Conservation (phyloP, 2,329 filamentous ascomycete genomes). For the Fusarium circinatum region DNA sequence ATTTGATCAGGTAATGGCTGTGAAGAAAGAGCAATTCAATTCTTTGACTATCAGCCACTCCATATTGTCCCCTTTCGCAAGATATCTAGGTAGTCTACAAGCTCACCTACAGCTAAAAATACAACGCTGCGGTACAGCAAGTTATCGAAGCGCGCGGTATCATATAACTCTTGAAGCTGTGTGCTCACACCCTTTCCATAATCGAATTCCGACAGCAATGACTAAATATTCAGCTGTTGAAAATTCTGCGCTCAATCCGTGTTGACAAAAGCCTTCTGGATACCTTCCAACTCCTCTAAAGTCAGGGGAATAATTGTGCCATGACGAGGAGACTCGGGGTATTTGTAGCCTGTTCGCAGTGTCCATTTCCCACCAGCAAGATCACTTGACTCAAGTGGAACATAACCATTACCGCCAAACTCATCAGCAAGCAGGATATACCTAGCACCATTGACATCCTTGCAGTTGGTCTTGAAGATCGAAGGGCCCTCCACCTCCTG, state of each 20-base stretch:
- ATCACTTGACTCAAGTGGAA: neutral
- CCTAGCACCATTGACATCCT: neutral
- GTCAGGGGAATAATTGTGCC: constrained; percentile 1
- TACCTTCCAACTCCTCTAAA: neutral
- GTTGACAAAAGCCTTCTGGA: neutral
- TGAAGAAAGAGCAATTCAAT: neutral
- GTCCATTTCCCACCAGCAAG: neutral
- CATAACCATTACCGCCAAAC: neutral
- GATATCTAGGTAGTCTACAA: rapidly evolving
- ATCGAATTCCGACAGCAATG: rapidly evolving
- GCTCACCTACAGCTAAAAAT: rapidly evolving
- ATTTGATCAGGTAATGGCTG: rapidly evolving
- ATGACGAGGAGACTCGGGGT: constrained; percentile 5
- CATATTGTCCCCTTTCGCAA: rapidly evolving
- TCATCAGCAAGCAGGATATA: neutral
- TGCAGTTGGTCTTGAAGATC: constrained; percentile 7
- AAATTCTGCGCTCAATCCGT: rapidly evolving
- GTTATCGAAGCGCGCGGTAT: neutral
- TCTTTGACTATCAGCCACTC: neutral
- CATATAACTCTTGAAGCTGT: rapidly evolving
- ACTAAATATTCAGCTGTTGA: rapidly evolving
- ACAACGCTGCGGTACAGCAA: no score
- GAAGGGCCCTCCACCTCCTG: constrained; percentile 5
- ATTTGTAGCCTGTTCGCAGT: neutral
- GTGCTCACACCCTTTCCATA: neutral